Percentiles rank a stretch among this genome's conserved stretches.
phyloP scores from a whole-genome alignment of 129 eudicot genomes.

The Chrysanthemum lavandulifolium region DNA sequence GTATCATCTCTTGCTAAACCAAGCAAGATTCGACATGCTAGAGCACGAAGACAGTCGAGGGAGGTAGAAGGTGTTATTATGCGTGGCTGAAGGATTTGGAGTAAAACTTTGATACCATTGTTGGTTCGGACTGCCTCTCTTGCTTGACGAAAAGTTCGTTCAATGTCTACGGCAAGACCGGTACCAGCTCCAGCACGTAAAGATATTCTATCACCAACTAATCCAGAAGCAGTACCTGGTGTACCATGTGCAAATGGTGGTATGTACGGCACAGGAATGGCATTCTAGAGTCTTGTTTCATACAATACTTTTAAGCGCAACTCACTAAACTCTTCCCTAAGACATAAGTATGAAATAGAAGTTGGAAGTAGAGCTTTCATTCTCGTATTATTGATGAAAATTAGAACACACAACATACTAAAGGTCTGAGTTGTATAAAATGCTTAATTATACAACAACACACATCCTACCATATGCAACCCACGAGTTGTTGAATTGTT shows the following conservation, averaged over 20 bases:
- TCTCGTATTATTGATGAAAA: too few species aligned
- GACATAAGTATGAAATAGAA: too few species aligned
- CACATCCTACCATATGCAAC: too few species aligned
- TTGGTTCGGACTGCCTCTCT: conserved; percentile 95
- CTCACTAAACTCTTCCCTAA: too few species aligned
- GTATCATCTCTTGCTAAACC: conserved; percentile 98
- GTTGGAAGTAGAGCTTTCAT: too few species aligned
- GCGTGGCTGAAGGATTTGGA: conserved; percentile 91
- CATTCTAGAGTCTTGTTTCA: too few species aligned
- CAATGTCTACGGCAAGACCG: conserved; percentile 91
- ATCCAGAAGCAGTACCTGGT: conserved; percentile 51
- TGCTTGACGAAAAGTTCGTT: conserved; percentile 91
- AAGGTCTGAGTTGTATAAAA: too few species aligned
- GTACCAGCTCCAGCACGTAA: conserved; percentile 88
- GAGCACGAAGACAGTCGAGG: conserved; percentile 94
- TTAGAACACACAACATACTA: too few species aligned
- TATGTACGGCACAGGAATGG: too few species aligned
- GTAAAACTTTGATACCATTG: conserved; percentile 88
- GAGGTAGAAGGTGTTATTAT: conserved; percentile 72
- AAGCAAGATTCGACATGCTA: conserved; percentile 93
- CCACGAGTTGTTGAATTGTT: too few species aligned
- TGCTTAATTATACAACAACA: too few species aligned
- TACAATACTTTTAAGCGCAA: too few species aligned
- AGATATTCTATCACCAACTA: conserved; percentile 93
- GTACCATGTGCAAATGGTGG: neutral